Evolutionary conservation across 1,284 basidiomycete genomes (phyloP), one percentile per base, ranked within the genome.

Genomic region (Ceratobasidium papillatum): DNA sequence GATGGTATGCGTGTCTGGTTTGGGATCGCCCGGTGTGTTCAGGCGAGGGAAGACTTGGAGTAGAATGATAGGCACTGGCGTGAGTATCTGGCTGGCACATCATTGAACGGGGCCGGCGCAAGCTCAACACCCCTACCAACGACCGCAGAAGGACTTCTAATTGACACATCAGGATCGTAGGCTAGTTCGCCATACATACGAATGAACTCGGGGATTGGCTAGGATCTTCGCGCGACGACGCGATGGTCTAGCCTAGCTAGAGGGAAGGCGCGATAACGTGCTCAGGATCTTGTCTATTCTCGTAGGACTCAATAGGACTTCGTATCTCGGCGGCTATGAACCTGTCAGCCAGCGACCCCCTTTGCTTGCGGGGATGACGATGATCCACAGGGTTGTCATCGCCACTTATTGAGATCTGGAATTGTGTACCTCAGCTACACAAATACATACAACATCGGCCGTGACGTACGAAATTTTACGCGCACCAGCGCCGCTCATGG

Each of bases 381-480:
- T 54, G 17, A 54, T 54, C 52, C 52, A 32, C 27, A 54, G 52
- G 52, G 52, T 32, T 3, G 25, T 30, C 52, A 54, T 32, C 52
- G 52, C 52, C 52, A 54, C 52, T 14, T 8, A 54, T 54, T 54
- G 11, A 54, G n/a, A 32, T 54, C 27, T 52, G 27, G 22, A 52
- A 27, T 52, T 52, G 25, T 52, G 51, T 54, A 54, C 52, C 52
- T 54, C 4, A 3, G 2, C 12, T 54, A 54, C 52, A 27, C 11
- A 27, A 12, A 54, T 19, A 27, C 11, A 54, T 32, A 54, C 25
- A 12, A 54, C n/a, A 19, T 30, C 51, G 4, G 51, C 45, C 51
- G 51, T 54, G 51, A 54, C 51, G 45, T 47, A 47, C 19, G 27
- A 54, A 54, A 54, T 30, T 32, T 54, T 54, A 54, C 27, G 52